Base-by-base conservation (phyloP, 306 rosid genomes). In the Gillenia trifoliata region DNA sequence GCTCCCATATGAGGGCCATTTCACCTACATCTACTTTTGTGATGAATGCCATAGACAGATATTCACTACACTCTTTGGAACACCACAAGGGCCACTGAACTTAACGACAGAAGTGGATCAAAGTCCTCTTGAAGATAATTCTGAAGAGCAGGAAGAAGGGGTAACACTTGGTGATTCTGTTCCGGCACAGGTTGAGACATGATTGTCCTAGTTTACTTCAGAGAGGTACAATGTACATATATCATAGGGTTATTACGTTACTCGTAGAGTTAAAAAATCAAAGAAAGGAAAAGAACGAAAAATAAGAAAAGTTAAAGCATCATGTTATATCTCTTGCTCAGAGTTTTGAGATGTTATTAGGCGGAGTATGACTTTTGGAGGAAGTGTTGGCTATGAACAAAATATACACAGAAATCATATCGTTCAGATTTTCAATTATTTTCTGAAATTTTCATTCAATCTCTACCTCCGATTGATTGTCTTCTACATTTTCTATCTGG, bases 1-100 rank as follows among this genome's bases (percentile, higher is more conserved):
- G 85, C 98, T 94, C 47, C 98, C 98, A 59, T 94, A 91, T 47
- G 98, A 94, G 85, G 98, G 98, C 47, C 98, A 94, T 78, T 94
- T 88, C 78, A 94, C 98, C 8, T 94, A 94, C 12, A 66, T 91
- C 62, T 91, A 86, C 88, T 94, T 94, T 36, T 94, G 98, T 77
- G 90, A 90, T 19, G 97, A 94, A 87, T 94, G 98, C 88, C 98
- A 94, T 75, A 82, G 97, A 76, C 98, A 94, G 86, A 90, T 94
- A 74, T 94, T 94, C 49, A 94, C 98, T 29, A 87, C 97, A 79
- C 87, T 94, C 49, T 90, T 94, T 5, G 97, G 98, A 87, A 90
- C 92, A 79, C 98, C 98, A 33, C 96, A 86, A 86, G 98, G 98
- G 56, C 95, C 90, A 11, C 83, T 88, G 68, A 74, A 68, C 79